Base-by-base conservation (phyloP, 768 basidiomycete genomes). In the Boletellus sp. region DNA sequence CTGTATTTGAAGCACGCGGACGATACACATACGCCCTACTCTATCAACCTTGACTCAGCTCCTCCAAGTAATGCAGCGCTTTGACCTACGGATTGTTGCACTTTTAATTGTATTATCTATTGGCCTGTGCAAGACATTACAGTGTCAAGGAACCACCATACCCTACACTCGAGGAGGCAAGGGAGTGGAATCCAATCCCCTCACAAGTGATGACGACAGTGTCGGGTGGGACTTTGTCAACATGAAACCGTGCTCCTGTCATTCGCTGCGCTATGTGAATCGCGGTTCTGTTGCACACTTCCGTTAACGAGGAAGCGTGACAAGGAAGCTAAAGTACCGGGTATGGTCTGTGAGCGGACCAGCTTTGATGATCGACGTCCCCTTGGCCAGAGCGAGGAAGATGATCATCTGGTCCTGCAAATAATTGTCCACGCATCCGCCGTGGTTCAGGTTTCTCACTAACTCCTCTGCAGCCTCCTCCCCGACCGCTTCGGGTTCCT, bases 321-420 rank as follows among this genome's bases (percentile, higher is more conserved):
- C 32, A 45, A 43, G 32, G 41, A 42, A 35, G 22, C 31, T 17
- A 8, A 59, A 68, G 23, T 48, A 85, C 87, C 73, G 75, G 7
- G 88, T 89, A 67, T 90, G 88, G 53, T 86, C 64, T 19, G 76
- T 81, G 31, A 90, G 57, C 4, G 80, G 84, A 2, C 79, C 78
- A 22, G 68, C 76, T 40, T 71, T 73, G 23, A 90, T 71, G 45
- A 70, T 71, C 11, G 85, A 89, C 22, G 57, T 74, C 4, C 86
- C 86, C 42, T 81, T 66, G 9, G 87, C 86, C 16, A 90, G 72
- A 9, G 85, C 85, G 69, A 90, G 79, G 60, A 88, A 83, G 33
- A 90, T 78, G 40, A 90, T 80, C 17, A 90, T 83, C 60, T 90
- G 88, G 64, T 91, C 89, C 73, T 88, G 78, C 58, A 79, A 49